A percentile compares a stretch with the other conserved stretches of the same genome.
These are phyloP conservation scores for Talaromyces sp. DNA, from an alignment of 2,329 filamentous ascomycete genomes.

Conservation along the genomic window DNA sequence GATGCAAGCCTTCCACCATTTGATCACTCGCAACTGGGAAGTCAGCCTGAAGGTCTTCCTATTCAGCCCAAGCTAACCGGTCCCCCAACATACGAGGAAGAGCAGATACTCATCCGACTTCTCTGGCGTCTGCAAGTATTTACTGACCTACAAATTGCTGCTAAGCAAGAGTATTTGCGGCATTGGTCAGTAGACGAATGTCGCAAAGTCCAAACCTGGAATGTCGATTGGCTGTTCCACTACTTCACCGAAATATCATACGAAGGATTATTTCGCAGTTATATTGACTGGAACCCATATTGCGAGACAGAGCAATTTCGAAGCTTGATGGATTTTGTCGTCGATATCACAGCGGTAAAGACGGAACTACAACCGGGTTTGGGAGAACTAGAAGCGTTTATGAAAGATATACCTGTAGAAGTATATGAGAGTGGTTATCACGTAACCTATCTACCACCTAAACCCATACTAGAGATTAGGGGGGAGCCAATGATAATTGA, in stretches of 20 bases:
- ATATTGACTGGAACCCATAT: neutral
- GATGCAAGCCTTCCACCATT: neutral
- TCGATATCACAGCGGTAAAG: neutral
- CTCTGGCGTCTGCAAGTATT: neutral
- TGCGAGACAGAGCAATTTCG: neutral
- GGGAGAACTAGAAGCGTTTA: neutral
- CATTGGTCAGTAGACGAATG: neutral
- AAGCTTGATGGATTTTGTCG: neutral
- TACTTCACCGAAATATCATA: neutral
- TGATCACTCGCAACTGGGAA: neutral
- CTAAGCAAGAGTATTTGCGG: neutral
- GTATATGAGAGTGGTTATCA: neutral
- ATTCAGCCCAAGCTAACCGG: neutral
- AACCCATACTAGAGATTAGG: neutral
- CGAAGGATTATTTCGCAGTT: neutral
- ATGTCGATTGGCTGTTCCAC: neutral
- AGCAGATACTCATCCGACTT: neutral
- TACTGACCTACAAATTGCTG: neutral
- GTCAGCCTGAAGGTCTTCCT: neutral
- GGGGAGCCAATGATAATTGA: neutral
- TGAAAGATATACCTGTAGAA: neutral
- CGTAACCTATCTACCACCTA: neutral
- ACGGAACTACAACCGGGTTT: neutral
- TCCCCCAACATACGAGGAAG: neutral
- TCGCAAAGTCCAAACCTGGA: neutral